These are phyloP conservation scores for Fusarium sororula DNA, from an alignment of 2,329 filamentous ascomycete genomes.

Conservation along the genomic window DNA sequence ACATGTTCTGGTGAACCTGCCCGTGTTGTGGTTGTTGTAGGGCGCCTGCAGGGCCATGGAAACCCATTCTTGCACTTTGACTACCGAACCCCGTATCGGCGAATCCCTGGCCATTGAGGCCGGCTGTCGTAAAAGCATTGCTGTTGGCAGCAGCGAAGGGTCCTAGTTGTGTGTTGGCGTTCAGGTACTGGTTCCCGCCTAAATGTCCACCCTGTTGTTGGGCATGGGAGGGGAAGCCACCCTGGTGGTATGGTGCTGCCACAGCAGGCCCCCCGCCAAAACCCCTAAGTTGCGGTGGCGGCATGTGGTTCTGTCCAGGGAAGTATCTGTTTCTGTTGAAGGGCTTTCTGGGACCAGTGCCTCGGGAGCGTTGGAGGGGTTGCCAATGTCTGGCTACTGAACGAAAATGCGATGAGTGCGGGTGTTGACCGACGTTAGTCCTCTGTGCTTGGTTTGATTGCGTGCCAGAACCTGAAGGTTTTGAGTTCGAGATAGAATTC, in stretches of 20 bases:
- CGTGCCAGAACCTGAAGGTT: not conserved
- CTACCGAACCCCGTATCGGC: slow-evolving; percentile 80
- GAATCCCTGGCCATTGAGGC: slow-evolving; percentile 66
- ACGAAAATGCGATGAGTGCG: not conserved
- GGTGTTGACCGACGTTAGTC: not conserved
- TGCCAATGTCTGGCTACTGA: not conserved
- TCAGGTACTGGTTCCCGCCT: slow-evolving; percentile 76
- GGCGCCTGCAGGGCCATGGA: slow-evolving; percentile 67
- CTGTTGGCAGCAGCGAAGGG: slow-evolving; percentile 69
- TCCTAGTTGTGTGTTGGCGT: slow-evolving; percentile 72
- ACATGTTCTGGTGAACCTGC: slow-evolving; percentile 52
- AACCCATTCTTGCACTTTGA: slow-evolving; percentile 88
- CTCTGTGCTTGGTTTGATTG: not conserved
- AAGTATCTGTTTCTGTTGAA: not conserved
- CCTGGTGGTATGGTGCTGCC: slow-evolving; percentile 53
- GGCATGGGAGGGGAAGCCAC: slow-evolving; percentile 62
- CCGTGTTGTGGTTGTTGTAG: slow-evolving; percentile 68
- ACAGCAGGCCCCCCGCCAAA: slow-evolving; percentile 51
- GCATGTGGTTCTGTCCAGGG: slow-evolving; percentile 41
- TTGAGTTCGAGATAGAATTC: not conserved
- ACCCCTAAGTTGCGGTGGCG: slow-evolving; percentile 51
- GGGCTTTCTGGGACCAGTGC: not conserved
- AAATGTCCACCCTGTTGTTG: slow-evolving; percentile 64
- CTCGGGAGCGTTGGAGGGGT: not conserved
- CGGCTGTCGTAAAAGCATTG: slow-evolving; percentile 66